Conservation (phyloP, 805 yeast species). For the Candida montana region DNA sequence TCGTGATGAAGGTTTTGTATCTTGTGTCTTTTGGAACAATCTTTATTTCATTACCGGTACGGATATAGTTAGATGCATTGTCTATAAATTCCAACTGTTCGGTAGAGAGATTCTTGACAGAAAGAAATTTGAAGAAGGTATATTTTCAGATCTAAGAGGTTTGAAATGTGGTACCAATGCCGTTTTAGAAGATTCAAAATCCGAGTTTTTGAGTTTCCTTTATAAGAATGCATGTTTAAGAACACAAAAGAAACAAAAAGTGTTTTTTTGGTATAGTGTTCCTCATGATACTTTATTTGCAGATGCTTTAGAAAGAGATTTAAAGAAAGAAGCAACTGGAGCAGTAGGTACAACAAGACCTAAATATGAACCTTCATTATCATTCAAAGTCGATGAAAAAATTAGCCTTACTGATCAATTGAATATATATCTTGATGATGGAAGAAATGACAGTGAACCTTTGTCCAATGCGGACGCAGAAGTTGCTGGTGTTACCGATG, state of each 20-base stretch:
- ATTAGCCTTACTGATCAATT: constrained; percentile 52
- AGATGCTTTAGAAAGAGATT: constrained; percentile 89
- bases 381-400: constrained; percentile 60
- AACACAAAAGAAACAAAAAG: constrained; percentile 95
- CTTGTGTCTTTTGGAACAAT: constrained; percentile 89
- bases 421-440: constrained; percentile 31
- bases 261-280: constrained; percentile 93
- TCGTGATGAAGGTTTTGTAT: constrained; percentile 86
- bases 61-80: constrained; percentile 88
- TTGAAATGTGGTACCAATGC: constrained; percentile 87
- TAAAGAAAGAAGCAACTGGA: constrained; percentile 63
- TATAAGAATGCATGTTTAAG: constrained; percentile 83
- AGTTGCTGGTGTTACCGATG: too few species aligned
- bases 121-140: constrained; percentile 95
- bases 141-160: constrained; percentile 83
- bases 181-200: constrained; percentile 78
- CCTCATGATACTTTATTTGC: constrained; percentile 89
- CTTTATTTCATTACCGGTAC: constrained; percentile 91
- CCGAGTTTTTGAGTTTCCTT: constrained; percentile 76
- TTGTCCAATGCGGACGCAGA: background rate
- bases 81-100: constrained; percentile 82
- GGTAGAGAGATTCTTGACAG: constrained; percentile 82
- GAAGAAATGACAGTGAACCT: constrained; percentile 15
- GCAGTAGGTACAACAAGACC: constrained; percentile 72
- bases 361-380: constrained; percentile 68